Evolutionary conservation across 75 land plant species (phyloP), one percentile per base, ranked within the genome.

Genomic region (Selaginella tamariscina): DNA sequence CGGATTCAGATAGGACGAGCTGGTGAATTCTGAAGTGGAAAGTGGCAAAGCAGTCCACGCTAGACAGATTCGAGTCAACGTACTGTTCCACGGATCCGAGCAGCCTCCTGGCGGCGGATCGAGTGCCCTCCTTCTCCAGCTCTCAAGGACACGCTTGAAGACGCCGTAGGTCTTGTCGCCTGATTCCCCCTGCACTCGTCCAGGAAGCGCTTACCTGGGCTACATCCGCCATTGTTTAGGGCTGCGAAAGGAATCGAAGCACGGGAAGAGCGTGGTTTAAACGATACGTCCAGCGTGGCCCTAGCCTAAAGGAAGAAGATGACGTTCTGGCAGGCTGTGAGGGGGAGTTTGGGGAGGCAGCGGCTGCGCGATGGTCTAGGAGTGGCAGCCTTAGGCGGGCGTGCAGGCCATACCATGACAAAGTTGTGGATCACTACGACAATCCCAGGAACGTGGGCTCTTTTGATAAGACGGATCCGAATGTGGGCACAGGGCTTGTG

Each of bases 401-500:
- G 49, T 39, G 49, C 49, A 59, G 62, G 62, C 24, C 23, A 5
- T 59, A 59, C 26, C 62, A 59, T 59, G 62, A 59, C 23, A 27
- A 71, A 49, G 96, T 90, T 22, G 88, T 90, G 1, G 96, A 90
- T 27, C 96, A 90, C 80, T 90, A 88, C 86, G 75, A 88, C 79
- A 85, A 90, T 67, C 96, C 96, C 1, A 73, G 91, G 24, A 90
- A 90, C 76, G 92, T 90, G 20, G 96, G 96, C 0, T 82, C 92
- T 23, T 90, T 90, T 70, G 96, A 90, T 70, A 90, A 90, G 77
- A 78, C 69, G 32, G 96, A 90, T 54, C 88, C 92, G 15, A 39
- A 71, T 21, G 92, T 90, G 5, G 96, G 96, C 24, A 90, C 96
- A 0, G 96, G 96, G 13, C 71, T 90, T 11, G 96, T 90, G 0